These are phyloP conservation scores for Penicillium canescens DNA, from an alignment of 495 filamentous ascomycete genomes.

Conservation along the genomic window DNA sequence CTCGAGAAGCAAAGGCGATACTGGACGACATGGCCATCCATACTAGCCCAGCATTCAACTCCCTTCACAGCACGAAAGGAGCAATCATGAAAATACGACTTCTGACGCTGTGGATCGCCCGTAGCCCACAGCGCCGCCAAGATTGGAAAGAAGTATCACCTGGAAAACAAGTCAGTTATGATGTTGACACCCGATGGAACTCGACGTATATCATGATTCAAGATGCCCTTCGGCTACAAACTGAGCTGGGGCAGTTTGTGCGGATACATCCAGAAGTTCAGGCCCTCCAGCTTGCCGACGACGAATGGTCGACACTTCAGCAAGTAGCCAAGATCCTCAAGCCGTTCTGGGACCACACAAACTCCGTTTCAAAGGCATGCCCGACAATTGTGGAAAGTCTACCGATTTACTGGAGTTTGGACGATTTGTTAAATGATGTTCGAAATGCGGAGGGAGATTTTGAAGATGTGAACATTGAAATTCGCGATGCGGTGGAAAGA, in stretches of 20 bases:
- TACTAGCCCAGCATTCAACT: conserved; percentile 6
- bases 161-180: conserved; percentile 9
- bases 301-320: conserved; percentile 11
- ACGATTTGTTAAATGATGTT: conserved; percentile 10
- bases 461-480: conserved; percentile 7
- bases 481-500: conserved; percentile 6
- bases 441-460: conserved; percentile 5
- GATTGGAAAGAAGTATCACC: conserved; percentile 12
- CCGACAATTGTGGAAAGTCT: conserved; percentile 4
- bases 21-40: conserved; percentile 8
- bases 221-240: conserved; percentile 7
- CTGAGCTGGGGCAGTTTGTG: conserved; percentile 8
- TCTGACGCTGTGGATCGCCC: conserved; percentile 9
- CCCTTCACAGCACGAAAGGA: conserved; percentile 10
- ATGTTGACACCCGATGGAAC: conserved; percentile 12
- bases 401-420: conserved; percentile 10
- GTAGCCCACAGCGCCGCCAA: conserved; percentile 7
- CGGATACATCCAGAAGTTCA: conserved; percentile 10
- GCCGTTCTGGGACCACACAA: conserved; percentile 11
- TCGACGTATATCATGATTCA: conserved; percentile 10
- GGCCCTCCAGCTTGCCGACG: conserved; percentile 9
- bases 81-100: conserved; percentile 11
- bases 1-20: conserved; percentile 10
- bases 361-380: conserved; percentile 10
- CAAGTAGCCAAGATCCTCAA: conserved; percentile 13